These are phyloP conservation scores for Solanum ahanhuiri DNA, from an alignment of 257 asterid genomes.

Conservation along the genomic window DNA sequence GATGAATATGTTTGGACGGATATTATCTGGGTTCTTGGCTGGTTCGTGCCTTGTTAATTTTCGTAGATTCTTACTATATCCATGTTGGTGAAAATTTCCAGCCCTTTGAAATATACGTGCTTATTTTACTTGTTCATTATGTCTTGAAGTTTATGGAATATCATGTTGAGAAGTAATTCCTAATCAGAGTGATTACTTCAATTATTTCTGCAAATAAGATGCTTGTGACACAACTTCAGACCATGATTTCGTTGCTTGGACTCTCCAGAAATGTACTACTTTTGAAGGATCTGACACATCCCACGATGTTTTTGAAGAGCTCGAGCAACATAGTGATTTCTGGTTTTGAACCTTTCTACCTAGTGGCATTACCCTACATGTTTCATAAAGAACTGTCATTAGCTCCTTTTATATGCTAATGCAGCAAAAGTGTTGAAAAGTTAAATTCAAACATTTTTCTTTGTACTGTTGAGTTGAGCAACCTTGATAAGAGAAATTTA, in stretches of 20 bases:
- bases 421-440: background rate
- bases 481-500: background rate
- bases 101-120: background rate
- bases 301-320: background rate
- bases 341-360: background rate
- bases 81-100: background rate
- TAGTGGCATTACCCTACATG: background rate
- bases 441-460: background rate
- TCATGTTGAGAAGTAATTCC: too few relatives aligned
- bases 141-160: background rate
- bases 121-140: background rate
- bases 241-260: background rate
- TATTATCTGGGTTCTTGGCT: background rate
- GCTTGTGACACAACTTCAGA: background rate
- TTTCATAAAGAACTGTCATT: background rate
- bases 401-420: background rate
- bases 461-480: background rate
- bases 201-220: background rate
- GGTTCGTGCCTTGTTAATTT: background rate
- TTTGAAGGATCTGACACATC: background rate
- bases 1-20: background rate
- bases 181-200: too few relatives aligned
- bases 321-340: background rate
- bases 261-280: background rate
- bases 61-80: background rate